phyloP scores from a whole-genome alignment of 192 early-diverging fungal species.

The Podila verticillata region DNA sequence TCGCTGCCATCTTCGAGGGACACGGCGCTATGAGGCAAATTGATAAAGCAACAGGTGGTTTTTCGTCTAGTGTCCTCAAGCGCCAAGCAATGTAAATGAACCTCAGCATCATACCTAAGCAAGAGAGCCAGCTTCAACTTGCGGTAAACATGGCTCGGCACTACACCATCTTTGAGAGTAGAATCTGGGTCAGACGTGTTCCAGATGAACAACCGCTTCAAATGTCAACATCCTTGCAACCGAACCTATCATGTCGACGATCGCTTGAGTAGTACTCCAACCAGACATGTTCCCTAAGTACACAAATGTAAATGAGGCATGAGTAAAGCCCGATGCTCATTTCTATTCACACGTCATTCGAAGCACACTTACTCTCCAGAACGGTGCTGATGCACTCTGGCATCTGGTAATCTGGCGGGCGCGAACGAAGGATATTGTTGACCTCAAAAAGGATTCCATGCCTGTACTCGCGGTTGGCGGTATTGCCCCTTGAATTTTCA shows the following conservation, averaged over 20 bases:
- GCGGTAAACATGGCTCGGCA: constrained; percentile 12
- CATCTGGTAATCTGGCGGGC: background rate
- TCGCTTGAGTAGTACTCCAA: constrained; percentile 37
- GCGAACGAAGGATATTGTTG: constrained; percentile 19
- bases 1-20: constrained; percentile 10
- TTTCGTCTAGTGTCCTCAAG: too few relatives aligned
- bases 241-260: constrained; percentile 33
- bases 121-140: constrained; percentile 46
- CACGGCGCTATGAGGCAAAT: constrained; percentile 8
- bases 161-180: constrained; percentile 7
- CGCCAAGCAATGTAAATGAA: too few relatives aligned
- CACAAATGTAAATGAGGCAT: background rate
- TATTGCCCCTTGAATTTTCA: background rate
- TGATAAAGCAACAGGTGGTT: too few relatives aligned
- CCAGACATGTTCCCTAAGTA: constrained; percentile 13
- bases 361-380: background rate
- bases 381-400: constrained; percentile 1
- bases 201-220: background rate
- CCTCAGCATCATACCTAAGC: constrained; percentile 14
- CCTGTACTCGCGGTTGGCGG: background rate
- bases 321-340: background rate
- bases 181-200: background rate
- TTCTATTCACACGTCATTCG: background rate
- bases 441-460: constrained; percentile 28
- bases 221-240: too few relatives aligned